Evolutionary conservation across 2,329 filamentous ascomycete genomes (phyloP).

Genomic region (Hypomyces rosellus): DNA sequence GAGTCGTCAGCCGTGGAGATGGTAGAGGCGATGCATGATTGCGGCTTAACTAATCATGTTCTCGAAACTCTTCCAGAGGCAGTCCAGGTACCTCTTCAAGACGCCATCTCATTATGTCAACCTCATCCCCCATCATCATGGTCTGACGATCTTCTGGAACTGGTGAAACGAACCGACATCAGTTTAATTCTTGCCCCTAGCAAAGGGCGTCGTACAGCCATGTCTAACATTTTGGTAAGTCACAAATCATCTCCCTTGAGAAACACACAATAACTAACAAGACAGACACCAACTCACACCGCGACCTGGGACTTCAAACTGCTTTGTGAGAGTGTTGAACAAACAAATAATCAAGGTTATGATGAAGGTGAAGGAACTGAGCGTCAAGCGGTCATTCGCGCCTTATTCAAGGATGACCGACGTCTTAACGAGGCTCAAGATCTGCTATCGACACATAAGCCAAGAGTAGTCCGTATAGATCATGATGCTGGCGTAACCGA

Average conservation of each 20-base stretch:
- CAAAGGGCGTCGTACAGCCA: constrained; percentile 23
- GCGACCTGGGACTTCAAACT: constrained; percentile 68
- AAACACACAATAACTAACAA: constrained; percentile 19
- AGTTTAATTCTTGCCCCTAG: constrained; percentile 53
- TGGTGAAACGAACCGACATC: constrained; percentile 79
- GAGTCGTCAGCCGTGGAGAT: constrained; percentile 52
- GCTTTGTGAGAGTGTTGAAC: constrained; percentile 64
- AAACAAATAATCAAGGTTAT: constrained; percentile 52
- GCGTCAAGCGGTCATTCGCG: constrained; percentile 71
- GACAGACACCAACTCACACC: constrained; percentile 54
- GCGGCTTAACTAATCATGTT: constrained; percentile 58
- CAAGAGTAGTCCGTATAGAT: constrained; percentile 71
- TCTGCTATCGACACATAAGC: constrained; percentile 77
- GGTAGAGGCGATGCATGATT: constrained; percentile 67
- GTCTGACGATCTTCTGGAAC: constrained; percentile 61
- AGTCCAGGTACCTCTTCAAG: constrained; percentile 71
- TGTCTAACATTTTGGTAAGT: constrained; percentile 38
- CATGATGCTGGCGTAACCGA: constrained; percentile 75
- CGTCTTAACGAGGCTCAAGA: constrained; percentile 79
- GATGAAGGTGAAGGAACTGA: constrained; percentile 81
- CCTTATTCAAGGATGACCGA: constrained; percentile 88
- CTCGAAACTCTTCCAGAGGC: constrained; percentile 83
- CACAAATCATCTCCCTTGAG: not conserved
- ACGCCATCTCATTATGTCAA: constrained; percentile 80
- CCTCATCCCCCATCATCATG: constrained; percentile 73